A percentile compares a stretch with the other conserved stretches of the same genome.
Evolutionary conservation across 176 grass and related monocot species (phyloP).

Genomic region (Typha latifolia): DNA sequence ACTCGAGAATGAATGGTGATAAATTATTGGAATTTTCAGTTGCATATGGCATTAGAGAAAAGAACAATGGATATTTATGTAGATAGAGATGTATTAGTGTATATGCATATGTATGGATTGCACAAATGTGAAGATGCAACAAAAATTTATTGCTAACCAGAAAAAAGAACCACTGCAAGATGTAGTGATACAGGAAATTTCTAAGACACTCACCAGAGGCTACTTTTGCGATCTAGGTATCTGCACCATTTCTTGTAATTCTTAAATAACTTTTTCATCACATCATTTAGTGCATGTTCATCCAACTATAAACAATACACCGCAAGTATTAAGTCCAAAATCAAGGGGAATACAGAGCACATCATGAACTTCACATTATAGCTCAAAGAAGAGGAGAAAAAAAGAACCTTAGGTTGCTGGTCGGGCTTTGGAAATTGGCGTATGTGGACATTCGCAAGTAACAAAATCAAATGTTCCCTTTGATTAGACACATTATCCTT

Average conservation of each 20-base stretch:
- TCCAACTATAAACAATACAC: slow-evolving; percentile 40
- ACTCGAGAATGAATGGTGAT: too few species aligned
- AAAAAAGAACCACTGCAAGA: too few species aligned
- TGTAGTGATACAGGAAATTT: too few species aligned
- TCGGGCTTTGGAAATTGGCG: slow-evolving; percentile 46
- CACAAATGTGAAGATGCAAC: too few species aligned
- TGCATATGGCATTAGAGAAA: too few species aligned
- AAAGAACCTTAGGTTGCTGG: slow-evolving; percentile 58
- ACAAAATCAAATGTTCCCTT: slow-evolving; percentile 87
- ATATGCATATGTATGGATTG: not conserved
- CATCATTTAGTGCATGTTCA: slow-evolving; percentile 51
- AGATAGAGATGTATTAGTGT: not conserved
- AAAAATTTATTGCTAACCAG: too few species aligned
- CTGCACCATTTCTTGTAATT: slow-evolving; percentile 94
- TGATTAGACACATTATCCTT: slow-evolving; percentile 94
- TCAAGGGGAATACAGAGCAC: not conserved
- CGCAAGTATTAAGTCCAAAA: not conserved
- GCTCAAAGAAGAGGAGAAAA: slow-evolving; percentile 8
- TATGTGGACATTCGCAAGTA: slow-evolving; percentile 91
- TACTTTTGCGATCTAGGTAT: slow-evolving; percentile 72
- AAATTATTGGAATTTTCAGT: too few species aligned
- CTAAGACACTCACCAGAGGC: slow-evolving; percentile 55
- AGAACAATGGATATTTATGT: not conserved
- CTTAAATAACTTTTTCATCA: slow-evolving; percentile 96
- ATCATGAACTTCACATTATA: not conserved